Percentiles rank a stretch among this genome's conserved stretches.
Conservation (phyloP, 2,329 filamentous ascomycete genomes). For the Fusarium udum region DNA sequence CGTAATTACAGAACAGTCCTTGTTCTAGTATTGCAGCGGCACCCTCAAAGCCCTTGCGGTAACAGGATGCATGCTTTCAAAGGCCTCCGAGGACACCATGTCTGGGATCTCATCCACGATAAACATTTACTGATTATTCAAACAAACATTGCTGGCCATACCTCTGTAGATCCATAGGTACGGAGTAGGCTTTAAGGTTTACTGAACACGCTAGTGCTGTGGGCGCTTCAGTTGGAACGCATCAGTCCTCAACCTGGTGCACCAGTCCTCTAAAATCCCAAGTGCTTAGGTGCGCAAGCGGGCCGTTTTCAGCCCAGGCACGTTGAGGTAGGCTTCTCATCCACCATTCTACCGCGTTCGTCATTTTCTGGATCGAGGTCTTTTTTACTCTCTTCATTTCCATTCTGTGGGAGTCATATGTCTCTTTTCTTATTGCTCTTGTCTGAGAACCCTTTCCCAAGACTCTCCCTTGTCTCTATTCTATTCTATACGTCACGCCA, state of each 20-base stretch:
- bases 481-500: constrained; percentile 29
- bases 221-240: constrained; percentile 26
- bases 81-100: background rate
- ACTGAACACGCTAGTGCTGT: constrained; percentile 16
- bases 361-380: constrained; percentile 4
- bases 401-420: background rate
- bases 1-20: constrained; percentile 42
- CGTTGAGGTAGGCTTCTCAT: constrained; percentile 4
- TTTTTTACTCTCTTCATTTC: constrained; percentile 10
- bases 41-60: background rate
- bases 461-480: constrained; percentile 1
- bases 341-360: constrained; percentile 7
- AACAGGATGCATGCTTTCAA: constrained; percentile 5
- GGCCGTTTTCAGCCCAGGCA: constrained; percentile 25
- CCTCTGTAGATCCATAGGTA: background rate
- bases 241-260: constrained; percentile 6
- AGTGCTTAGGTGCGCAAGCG: constrained; percentile 14
- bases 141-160: background rate
- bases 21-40: background rate
- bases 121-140: background rate
- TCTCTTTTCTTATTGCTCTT: background rate
- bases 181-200: background rate
- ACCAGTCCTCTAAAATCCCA: constrained; percentile 1
- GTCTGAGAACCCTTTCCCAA: background rate
- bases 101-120: background rate